phyloP scores from a whole-genome alignment of 73 alveolate genomes.

The Diophrys appendiculata region DNA sequence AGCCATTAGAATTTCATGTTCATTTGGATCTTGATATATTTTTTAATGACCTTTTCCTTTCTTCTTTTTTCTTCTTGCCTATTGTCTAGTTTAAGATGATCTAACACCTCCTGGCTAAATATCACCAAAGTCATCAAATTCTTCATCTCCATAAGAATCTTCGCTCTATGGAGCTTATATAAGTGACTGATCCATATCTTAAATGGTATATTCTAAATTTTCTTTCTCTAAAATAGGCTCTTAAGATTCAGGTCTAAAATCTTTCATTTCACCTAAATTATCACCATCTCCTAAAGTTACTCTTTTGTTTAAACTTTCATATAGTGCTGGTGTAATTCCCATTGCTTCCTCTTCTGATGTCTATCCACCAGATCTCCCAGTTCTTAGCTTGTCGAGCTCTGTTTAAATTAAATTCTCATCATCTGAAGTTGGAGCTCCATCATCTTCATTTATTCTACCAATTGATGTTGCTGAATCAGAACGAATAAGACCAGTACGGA shows the following conservation, averaged over 20 bases:
- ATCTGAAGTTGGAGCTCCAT: too few species aligned
- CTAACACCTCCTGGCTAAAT: too few species aligned
- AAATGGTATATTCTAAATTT: too few species aligned
- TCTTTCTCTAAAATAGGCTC: too few species aligned
- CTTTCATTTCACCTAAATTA: not conserved
- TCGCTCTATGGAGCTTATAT: too few species aligned
- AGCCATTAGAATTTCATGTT: conserved; percentile 32
- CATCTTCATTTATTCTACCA: conserved; percentile 40
- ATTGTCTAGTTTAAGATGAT: too few species aligned
- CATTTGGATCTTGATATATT: conserved; percentile 21
- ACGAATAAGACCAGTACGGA: conserved; percentile 50
- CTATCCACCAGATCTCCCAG: not conserved
- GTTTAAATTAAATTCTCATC: conserved; percentile 4
- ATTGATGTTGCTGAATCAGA: conserved; percentile 52
- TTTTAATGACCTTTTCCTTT: too few species aligned
- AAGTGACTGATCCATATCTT: too few species aligned
- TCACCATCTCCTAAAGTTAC: conserved; percentile 15
- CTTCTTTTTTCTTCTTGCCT: not conserved
- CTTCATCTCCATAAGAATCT: too few species aligned
- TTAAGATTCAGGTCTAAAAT: too few species aligned
- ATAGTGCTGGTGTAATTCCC: too few species aligned
- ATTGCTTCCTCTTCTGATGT: not conserved
- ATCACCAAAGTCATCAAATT: too few species aligned
- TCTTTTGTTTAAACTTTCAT: conserved; percentile 4
- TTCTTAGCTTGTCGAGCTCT: conserved; percentile 10